Conservation (phyloP, 2,329 filamentous ascomycete species). For the Aspergillus novofumigatus region DNA sequence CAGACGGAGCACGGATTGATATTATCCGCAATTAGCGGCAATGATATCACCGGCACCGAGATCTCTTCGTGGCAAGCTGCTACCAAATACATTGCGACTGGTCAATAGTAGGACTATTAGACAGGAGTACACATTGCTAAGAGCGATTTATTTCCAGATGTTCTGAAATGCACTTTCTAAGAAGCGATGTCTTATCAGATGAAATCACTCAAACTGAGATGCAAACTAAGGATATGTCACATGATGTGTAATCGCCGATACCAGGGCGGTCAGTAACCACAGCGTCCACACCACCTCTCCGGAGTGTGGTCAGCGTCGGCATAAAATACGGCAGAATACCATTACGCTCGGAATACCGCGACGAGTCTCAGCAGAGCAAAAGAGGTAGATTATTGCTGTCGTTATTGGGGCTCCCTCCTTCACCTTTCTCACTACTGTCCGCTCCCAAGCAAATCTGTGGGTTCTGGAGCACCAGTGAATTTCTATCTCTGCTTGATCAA, state of each 20-base stretch:
- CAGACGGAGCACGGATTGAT: background rate
- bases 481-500: background rate
- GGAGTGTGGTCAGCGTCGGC: background rate
- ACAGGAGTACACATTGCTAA: background rate
- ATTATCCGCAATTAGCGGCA: background rate
- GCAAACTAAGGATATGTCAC: background rate
- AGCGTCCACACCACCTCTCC: background rate
- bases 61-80: background rate
- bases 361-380: background rate
- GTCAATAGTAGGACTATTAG: background rate
- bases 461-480: background rate
- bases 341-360: background rate
- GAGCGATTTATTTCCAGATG: background rate
- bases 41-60: background rate
- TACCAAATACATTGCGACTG: background rate
- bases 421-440: slow-evolving; percentile 6
- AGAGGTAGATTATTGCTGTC: slow-evolving; percentile 3
- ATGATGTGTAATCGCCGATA: background rate
- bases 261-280: background rate
- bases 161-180: background rate
- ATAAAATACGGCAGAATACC: background rate
- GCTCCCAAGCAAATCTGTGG: slow-evolving; percentile 2
- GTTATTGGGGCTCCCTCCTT: slow-evolving; percentile 2
- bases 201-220: background rate
- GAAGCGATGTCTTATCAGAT: background rate